Evolutionary conservation across 2,329 filamentous ascomycete genomes (phyloP).

Genomic region (Camillea tinctor): DNA sequence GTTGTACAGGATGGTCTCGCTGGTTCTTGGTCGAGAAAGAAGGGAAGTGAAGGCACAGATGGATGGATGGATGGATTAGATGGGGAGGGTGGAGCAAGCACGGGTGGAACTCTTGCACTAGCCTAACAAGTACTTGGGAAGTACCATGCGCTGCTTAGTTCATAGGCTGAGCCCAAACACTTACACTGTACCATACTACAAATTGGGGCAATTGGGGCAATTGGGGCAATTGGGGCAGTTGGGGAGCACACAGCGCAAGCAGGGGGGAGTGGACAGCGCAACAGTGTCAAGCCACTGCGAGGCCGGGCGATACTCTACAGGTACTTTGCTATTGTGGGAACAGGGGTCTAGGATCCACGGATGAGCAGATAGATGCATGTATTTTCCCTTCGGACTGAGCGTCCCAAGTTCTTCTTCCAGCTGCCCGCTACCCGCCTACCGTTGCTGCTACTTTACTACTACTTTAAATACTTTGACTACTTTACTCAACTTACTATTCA

Average conservation of each 20-base stretch:
- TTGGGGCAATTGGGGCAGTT: background rate
- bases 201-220: background rate
- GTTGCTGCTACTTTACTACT: background rate
- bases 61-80: conserved; percentile 8
- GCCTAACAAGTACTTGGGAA: conserved; percentile 12
- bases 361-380: conserved; percentile 22
- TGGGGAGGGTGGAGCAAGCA: conserved; percentile 12
- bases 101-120: conserved; percentile 19
- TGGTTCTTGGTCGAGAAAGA: conserved; percentile 30
- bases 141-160: conserved; percentile 8
- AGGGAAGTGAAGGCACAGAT: conserved; percentile 23
- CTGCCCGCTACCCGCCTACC: conserved; percentile 6
- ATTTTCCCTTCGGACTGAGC: conserved; percentile 23
- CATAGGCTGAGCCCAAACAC: background rate
- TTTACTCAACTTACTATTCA: too few species aligned
- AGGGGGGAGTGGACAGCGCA: background rate
- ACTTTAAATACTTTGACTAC: too few species aligned
- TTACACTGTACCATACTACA: conserved; percentile 3
- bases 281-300: conserved; percentile 4
- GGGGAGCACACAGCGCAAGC: background rate
- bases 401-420: conserved; percentile 7
- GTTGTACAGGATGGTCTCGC: conserved; percentile 27
- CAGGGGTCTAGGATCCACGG: conserved; percentile 23
- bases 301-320: conserved; percentile 6
- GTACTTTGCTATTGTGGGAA: conserved; percentile 20